Conservation (phyloP, 2,329 filamentous ascomycete species). For the Pseudohalonectria lignicola region DNA sequence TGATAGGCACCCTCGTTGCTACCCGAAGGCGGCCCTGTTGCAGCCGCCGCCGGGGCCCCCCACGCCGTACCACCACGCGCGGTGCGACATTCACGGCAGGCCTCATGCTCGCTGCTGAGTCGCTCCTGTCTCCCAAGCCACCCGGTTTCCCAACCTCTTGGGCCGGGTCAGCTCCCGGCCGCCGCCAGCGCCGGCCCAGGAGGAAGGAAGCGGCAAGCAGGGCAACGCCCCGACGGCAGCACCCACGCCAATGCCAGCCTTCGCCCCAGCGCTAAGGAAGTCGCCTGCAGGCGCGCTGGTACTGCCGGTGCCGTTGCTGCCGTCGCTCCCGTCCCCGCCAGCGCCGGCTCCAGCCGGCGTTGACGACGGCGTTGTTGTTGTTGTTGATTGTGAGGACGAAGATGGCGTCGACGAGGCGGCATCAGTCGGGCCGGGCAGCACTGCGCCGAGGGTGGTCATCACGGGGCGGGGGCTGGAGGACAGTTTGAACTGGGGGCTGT, state of each 20-base stretch:
- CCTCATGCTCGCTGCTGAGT: no score
- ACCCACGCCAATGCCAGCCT: no score
- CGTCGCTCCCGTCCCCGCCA: no score
- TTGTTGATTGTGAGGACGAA: neutral
- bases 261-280: no score
- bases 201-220: neutral
- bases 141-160: neutral
- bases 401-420: neutral
- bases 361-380: neutral
- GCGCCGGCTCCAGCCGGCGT: no score
- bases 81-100: no score
- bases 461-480: neutral
- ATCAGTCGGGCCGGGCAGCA: neutral
- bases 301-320: neutral
- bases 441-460: neutral
- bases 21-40: neutral
- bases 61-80: no score
- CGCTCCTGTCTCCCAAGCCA: no score
- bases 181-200: no score
- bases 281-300: no score
- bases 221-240: no score
- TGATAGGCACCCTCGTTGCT: neutral
- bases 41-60: neutral
- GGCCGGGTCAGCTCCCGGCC: no score
- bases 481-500: neutral